phyloP scores from a whole-genome alignment of 2,329 filamentous ascomycete genomes.

The Plenodomus biglobosus region DNA sequence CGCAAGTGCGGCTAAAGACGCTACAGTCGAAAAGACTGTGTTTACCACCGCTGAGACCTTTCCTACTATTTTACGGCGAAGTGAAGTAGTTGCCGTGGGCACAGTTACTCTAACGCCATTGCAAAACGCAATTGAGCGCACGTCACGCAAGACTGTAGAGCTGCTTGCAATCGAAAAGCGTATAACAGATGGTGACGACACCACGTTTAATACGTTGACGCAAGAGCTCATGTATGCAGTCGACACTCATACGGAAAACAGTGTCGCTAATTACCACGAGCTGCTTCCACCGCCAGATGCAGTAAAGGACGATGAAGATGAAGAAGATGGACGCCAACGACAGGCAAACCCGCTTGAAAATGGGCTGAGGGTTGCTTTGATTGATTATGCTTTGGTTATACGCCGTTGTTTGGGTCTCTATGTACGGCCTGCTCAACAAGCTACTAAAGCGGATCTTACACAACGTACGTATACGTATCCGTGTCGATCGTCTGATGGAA shows the following conservation, averaged over 20 bases:
- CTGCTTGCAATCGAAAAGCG: slow-evolving; percentile 75
- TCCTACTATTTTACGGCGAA: slow-evolving; percentile 85
- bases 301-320: slow-evolving; percentile 40
- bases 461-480: slow-evolving; percentile 59
- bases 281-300: slow-evolving; percentile 61
- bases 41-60: slow-evolving; percentile 85
- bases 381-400: slow-evolving; percentile 87
- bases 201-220: slow-evolving; percentile 67
- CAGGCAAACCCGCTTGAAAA: slow-evolving; percentile 64
- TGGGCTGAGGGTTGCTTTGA: slow-evolving; percentile 78
- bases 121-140: slow-evolving; percentile 88
- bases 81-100: slow-evolving; percentile 73
- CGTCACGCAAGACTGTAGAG: slow-evolving; percentile 87
- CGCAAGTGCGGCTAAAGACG: slow-evolving; percentile 67
- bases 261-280: slow-evolving; percentile 74
- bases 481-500: slow-evolving; percentile 14
- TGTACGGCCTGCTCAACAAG: slow-evolving; percentile 63
- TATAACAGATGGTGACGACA: slow-evolving; percentile 70
- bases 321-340: slow-evolving; percentile 47
- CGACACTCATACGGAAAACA: slow-evolving; percentile 71
- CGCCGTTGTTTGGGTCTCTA: slow-evolving; percentile 77
- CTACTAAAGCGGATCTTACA: slow-evolving; percentile 62
- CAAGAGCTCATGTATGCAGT: slow-evolving; percentile 78
- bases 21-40: slow-evolving; percentile 79
- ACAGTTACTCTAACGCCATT: slow-evolving; percentile 70